Evolutionary conservation across 2,329 filamentous ascomycete species (phyloP), one percentile per base, ranked within the genome.

Genomic region (Basipetospora chlamydospora): DNA sequence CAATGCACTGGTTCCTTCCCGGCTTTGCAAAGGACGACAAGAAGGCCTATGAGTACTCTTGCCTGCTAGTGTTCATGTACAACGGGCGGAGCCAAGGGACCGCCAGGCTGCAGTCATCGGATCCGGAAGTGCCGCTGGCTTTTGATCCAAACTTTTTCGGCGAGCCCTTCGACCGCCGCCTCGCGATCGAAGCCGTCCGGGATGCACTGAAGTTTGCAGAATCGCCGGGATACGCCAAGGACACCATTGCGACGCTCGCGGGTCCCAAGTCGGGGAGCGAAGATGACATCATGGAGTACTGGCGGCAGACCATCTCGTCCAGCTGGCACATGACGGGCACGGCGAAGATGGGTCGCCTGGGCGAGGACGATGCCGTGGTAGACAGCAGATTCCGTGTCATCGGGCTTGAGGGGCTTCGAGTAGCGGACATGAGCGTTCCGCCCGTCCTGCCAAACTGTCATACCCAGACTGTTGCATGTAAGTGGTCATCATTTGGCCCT

Each of bases 281-380:
- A 20, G 68, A 70, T 35, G 69, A 75, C 39, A 54, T 78, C 10
- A 47, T 61, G 7, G 50, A 44, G 3, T 55, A 60, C 44, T 71
- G 60, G 60, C 54, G 50, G 36, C 49, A 61, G 20, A 62, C 50
- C 17, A 52, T 59, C 13, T 56, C 49, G 21, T 67, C 60, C 3
- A 67, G 55, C 39, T 74, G 61, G 65, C 70, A 68, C 48, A 73
- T 64, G 63, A 67, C 58, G 1, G 66, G 68, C 0, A 77, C 72
- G 0, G 60, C 59, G 6, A 66, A 64, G 47, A 77, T 77, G 71
- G 72, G 71, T 0, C 60, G 53, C 41, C 26, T 39, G 0, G 57
- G 48, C 2, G 61, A 65, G 6, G 38, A 49, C 38, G 55, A 55
- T 17, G 54, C 55, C 16, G 56, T 58, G 10, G 54, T 59, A 5